Percentiles rank a stretch among this genome's conserved stretches.
Conservation (phyloP, 2,329 filamentous ascomycete genomes). For the Trichophyton simii region DNA sequence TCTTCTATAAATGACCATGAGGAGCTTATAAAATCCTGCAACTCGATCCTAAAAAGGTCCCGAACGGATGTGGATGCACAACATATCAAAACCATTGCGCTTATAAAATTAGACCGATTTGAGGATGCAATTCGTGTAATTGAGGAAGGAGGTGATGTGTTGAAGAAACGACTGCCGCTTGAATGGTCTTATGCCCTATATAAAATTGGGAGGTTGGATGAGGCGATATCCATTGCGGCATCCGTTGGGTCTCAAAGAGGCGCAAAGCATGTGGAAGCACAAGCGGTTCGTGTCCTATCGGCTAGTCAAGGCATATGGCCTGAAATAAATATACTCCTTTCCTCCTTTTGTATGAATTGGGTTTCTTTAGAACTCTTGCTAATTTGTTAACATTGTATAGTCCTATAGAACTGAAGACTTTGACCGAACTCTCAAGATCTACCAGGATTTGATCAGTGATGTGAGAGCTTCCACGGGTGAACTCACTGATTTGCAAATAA, state of each 20-base stretch:
- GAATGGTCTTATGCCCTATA: slow-evolving; percentile 54
- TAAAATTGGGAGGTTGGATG: slow-evolving; percentile 44
- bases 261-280: slow-evolving; percentile 48
- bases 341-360: not conserved
- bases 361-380: not conserved
- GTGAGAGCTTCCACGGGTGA: slow-evolving; percentile 34
- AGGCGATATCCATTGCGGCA: slow-evolving; percentile 42
- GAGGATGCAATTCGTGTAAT: slow-evolving; percentile 47
- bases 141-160: slow-evolving; percentile 39
- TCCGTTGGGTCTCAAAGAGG: slow-evolving; percentile 35
- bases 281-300: slow-evolving; percentile 37
- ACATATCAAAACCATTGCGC: slow-evolving; percentile 47
- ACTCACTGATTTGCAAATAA: slow-evolving; percentile 49
- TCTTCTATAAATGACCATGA: slow-evolving; percentile 50
- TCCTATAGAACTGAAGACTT: slow-evolving; percentile 50
- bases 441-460: slow-evolving; percentile 37
- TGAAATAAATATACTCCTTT: not conserved
- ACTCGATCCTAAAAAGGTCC: slow-evolving; percentile 45
- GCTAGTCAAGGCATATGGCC: not conserved
- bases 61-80: slow-evolving; percentile 45
- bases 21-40: slow-evolving; percentile 47
- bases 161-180: slow-evolving; percentile 44
- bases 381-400: slow-evolving; percentile 12
- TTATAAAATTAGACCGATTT: slow-evolving; percentile 52
- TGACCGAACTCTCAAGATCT: slow-evolving; percentile 41